phyloP scores from a whole-genome alignment of 2,329 filamentous ascomycete species.

The Beauveria varroae region DNA sequence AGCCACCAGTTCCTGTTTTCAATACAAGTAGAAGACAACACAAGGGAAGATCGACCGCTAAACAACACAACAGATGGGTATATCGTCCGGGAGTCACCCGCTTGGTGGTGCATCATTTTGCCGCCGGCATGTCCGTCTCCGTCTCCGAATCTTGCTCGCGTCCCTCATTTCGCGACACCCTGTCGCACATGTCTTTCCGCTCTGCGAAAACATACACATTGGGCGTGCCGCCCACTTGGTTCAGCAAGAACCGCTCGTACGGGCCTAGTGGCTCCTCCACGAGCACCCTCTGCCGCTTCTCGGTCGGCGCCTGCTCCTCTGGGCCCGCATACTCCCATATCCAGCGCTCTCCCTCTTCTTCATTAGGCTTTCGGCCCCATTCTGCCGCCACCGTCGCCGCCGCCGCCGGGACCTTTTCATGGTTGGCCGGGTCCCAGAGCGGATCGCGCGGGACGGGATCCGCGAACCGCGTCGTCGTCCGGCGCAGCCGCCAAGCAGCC shows the following conservation, averaged over 20 bases:
- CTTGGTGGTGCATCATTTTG: background rate
- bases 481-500: constrained; percentile 35
- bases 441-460: constrained; percentile 29
- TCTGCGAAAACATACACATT: constrained; percentile 37
- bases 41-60: too few species aligned
- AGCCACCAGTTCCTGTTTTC: too few species aligned
- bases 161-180: background rate
- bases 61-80: too few species aligned
- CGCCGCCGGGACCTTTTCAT: constrained; percentile 14
- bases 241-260: constrained; percentile 42
- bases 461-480: constrained; percentile 22
- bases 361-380: constrained; percentile 15
- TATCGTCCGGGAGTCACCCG: too few species aligned
- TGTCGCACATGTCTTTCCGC: background rate
- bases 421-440: constrained; percentile 22
- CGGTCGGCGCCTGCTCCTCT: constrained; percentile 31
- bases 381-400: background rate
- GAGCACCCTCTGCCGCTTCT: constrained; percentile 34
- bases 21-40: too few species aligned
- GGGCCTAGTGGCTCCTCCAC: constrained; percentile 47
- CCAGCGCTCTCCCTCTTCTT: constrained; percentile 34
- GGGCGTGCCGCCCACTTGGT: constrained; percentile 34
- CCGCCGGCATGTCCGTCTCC: background rate
- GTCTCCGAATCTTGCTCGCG: background rate
- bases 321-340: constrained; percentile 46